Base-by-base conservation (phyloP, 345 rosid species). In the Camelina hispida region DNA sequence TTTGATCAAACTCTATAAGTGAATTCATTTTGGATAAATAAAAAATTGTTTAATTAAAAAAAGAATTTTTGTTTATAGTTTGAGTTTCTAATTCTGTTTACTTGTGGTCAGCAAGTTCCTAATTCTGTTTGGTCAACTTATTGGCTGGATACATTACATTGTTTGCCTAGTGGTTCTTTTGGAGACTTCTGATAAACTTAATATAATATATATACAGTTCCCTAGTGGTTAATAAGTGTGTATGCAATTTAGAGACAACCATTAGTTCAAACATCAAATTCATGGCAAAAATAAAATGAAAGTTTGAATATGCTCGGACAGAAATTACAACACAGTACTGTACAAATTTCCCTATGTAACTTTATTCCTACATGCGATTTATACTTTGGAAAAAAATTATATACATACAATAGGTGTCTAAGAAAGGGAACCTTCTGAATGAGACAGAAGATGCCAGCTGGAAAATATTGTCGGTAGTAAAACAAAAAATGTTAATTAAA, bases 381-480 rank as follows among this genome's bases (percentile, higher is more conserved):
- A 52, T 7, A 50, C 51, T 59, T 59, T 35, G 7, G 3, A 6
- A 16, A 35, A 38, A 1, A 46, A 23, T 12, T 2, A 14, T 18
- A 11, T 42, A 52, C 61, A 22, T 28, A 23, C 25, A 23, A 2
- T 20, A 52, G 70, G 60, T 70, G 59, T 44, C 60, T 62, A 62
- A 12, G 66, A 63, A 69, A 76, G 52, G 23, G 75, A 76, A 76
- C 66, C 75, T 70, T 76, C 75, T 69, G 59, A 46, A 47, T 22
- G 80, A 56, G 80, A 76, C 70, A 69, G 34, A 54, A 55, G 44
- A 55, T 54, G 71, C 75, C 75, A 76, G 75, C 65, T 69, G 66
- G 66, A 28, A 60, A 50, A 60, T 30, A 1, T 42, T 68, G 79
- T 75, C 79, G 69, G 56, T 42, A 68, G 25, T 68, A 17, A 23